These are phyloP conservation scores for Apophysomyces variabilis DNA, from an alignment of 371 early-diverging fungal genomes.

Conservation along the genomic window DNA sequence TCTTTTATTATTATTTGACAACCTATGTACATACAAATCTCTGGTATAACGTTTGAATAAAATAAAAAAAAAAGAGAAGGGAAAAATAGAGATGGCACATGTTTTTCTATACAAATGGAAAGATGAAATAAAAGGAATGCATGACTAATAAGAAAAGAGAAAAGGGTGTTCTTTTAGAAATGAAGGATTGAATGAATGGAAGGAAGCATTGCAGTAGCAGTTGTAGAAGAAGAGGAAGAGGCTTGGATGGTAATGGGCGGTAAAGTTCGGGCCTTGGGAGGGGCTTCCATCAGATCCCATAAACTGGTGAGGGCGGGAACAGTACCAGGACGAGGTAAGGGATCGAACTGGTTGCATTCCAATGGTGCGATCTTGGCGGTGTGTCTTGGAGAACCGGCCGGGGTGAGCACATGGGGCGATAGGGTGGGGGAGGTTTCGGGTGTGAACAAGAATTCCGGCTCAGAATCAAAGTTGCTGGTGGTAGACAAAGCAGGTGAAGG, in stretches of 20 bases:
- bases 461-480: slow-evolving; percentile 40
- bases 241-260: slow-evolving; percentile 40
- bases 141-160: not conserved
- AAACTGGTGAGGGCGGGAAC: slow-evolving; percentile 21
- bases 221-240: not conserved
- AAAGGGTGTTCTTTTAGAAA: slow-evolving; percentile 20
- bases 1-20: not conserved
- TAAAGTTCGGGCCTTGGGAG: slow-evolving; percentile 53
- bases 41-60: not conserved
- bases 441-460: slow-evolving; percentile 43
- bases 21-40: not conserved
- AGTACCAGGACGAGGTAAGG: not conserved
- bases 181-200: slow-evolving; percentile 40
- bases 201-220: slow-evolving; percentile 17
- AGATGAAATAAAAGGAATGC: not conserved
- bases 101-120: not conserved
- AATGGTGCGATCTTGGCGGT: slow-evolving; percentile 31
- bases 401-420: slow-evolving; percentile 29
- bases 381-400: slow-evolving; percentile 29
- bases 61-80: slow-evolving; percentile 2
- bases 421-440: slow-evolving; percentile 48
- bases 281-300: slow-evolving; percentile 45
- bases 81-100: not conserved
- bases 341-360: slow-evolving; percentile 26
- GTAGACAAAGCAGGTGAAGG: slow-evolving; percentile 49